A percentile compares a stretch with the other conserved stretches of the same genome.
phyloP scores from a whole-genome alignment of 257 asterid genomes.

The Ophiorrhiza pumila region DNA sequence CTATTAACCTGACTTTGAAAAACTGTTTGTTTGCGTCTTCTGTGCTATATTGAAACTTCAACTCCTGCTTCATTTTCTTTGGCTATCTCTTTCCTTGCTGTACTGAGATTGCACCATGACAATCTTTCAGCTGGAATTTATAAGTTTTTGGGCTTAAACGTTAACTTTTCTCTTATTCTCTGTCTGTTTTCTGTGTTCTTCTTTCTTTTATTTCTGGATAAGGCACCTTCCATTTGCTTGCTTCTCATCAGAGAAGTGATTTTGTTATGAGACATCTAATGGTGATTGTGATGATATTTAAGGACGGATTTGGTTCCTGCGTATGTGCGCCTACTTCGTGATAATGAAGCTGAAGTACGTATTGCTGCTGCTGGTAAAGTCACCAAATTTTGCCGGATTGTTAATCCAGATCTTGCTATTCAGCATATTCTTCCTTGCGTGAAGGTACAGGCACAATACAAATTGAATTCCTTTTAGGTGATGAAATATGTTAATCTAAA shows the following conservation, averaged over 20 bases:
- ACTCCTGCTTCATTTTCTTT: not conserved
- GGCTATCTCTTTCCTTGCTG: not conserved
- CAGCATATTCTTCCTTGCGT: conserved; percentile 94
- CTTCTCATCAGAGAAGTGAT: not conserved
- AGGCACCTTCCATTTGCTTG: no score
- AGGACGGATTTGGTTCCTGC: conserved; percentile 96
- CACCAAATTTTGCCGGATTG: conserved; percentile 74
- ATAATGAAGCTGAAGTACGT: conserved; percentile 90
- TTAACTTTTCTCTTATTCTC: not conserved
- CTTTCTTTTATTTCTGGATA: not conserved
- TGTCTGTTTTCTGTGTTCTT: not conserved
- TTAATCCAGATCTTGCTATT: conserved; percentile 78
- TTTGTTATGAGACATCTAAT: conserved; percentile 7
- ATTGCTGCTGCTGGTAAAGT: conserved; percentile 93
- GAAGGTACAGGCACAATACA: conserved; percentile 45
- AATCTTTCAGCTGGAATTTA: not conserved
- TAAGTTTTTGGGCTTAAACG: not conserved
- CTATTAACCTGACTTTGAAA: not conserved
- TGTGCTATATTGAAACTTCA: not conserved
- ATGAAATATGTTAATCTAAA: conserved; percentile 15
- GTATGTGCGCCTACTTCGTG: conserved; percentile 82
- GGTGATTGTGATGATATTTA: conserved; percentile 22
- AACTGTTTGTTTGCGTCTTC: not conserved
- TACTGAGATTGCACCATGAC: not conserved
- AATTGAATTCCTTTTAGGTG: not conserved